Base-by-base conservation (phyloP, 768 basidiomycete genomes). In the Leccinum subtestaceum region DNA sequence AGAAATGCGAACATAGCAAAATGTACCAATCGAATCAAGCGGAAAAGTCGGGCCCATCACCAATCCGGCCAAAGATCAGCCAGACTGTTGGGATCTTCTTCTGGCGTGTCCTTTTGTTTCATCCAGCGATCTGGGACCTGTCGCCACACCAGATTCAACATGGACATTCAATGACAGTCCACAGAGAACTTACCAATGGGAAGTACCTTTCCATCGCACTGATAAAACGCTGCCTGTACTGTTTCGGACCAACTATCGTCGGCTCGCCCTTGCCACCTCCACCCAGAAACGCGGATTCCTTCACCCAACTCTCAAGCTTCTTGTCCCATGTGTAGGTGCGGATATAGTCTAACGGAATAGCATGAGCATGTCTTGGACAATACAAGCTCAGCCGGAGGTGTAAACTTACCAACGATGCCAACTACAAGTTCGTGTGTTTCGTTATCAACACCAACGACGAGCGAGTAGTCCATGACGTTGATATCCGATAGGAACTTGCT, bases 281-380 rank as follows among this genome's bases (percentile, higher is more conserved):
- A 49, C 93, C 95, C 23, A 98, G 78, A 74, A 95, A 94, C 0
- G 91, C 83, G 2, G 93, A 88, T 65, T 98, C 97, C 70, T 98
- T 99, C 47, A 98, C 93, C 95, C 93, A 97, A 60, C 89, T 98
- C 76, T 98, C 97, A 17, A 99, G 77, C 65, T 94, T 95, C 78
- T 99, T 99, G 77, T 99, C 97, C 94, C 94, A 97, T 0, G 93
- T 96, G 69, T 95, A 96, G 4, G 94, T 95, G 9, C 95, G 89
- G 63, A 96, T 92, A 68, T 94, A 97, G 72, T 97, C 94, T 95
- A 56, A 25, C 2, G 25, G 49, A 50, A 27, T 12, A 54, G 54
- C 19, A 32, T 65, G 49, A 70, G 51, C 50, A 58, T 5, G 5
- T 9, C 23, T 32, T 13, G 15, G 57, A 63, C 11, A 64, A 23